A percentile compares a stretch with the other conserved stretches of the same genome.
Conservation (phyloP, 169 alveolate genomes). For the Plasmodium cynomolgi region DNA sequence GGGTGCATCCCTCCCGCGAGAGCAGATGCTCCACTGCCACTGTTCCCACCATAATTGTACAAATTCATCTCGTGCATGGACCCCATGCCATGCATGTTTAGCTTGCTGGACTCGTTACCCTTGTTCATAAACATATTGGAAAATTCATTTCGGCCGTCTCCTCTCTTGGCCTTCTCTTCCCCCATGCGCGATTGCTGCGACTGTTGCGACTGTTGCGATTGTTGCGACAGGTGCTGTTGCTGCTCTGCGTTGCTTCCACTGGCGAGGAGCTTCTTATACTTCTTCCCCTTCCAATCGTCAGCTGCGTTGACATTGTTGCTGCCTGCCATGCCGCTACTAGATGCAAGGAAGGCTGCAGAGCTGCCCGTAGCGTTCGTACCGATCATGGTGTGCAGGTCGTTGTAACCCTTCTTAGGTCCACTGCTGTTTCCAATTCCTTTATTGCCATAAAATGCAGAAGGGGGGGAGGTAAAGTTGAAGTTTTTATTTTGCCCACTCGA, state of each 20-base stretch:
- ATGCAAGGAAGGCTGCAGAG: background rate
- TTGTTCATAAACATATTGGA: constrained; percentile 15
- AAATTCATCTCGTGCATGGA: background rate
- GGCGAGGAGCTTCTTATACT: background rate
- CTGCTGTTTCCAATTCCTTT: background rate
- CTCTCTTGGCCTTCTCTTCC: constrained; percentile 41
- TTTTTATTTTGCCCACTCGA: background rate
- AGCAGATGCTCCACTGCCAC: background rate
- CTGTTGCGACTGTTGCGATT: background rate
- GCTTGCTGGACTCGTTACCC: constrained; percentile 4
- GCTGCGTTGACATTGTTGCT: background rate
- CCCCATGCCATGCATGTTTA: background rate
- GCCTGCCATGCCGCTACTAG: background rate
- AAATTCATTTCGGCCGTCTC: constrained; percentile 9
- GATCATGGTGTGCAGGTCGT: background rate
- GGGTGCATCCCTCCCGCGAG: background rate
- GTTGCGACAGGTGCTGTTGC: background rate
- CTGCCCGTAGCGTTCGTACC: background rate
- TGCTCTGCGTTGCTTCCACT: background rate
- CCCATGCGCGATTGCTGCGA: background rate
- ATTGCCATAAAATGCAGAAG: background rate
- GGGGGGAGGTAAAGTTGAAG: background rate
- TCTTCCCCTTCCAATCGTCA: background rate
- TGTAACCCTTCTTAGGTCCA: background rate
- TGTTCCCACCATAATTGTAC: background rate